These are phyloP conservation scores for Cladosporium sp. DNA, from an alignment of 2,329 filamentous ascomycete genomes.

Conservation along the genomic window DNA sequence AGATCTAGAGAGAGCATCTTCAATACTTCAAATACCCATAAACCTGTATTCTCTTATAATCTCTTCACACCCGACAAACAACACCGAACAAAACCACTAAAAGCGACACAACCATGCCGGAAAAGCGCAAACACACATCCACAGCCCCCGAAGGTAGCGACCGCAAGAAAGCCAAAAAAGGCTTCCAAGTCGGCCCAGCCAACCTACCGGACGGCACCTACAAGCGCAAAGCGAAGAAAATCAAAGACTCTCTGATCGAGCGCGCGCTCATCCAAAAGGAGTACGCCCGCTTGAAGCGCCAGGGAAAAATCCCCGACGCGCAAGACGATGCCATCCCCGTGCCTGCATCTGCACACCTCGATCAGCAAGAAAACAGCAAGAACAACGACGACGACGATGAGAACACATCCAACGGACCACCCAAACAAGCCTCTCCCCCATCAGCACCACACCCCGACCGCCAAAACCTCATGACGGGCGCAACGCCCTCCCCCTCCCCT, in stretches of 20 bases:
- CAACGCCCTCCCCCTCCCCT: slow-evolving; percentile 15
- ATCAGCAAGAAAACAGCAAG: slow-evolving; percentile 3
- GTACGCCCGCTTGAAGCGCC: slow-evolving; percentile 79
- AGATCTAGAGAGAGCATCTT: background rate
- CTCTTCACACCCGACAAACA: background rate
- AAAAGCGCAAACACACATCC: slow-evolving; percentile 12
- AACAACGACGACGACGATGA: background rate
- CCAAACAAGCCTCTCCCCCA: slow-evolving; percentile 17
- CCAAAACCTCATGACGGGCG: slow-evolving; percentile 23
- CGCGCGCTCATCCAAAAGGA: slow-evolving; percentile 91
- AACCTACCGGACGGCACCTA: slow-evolving; percentile 89
- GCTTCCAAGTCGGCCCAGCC: slow-evolving; percentile 80
- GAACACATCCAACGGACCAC: background rate
- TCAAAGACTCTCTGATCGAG: slow-evolving; percentile 82
- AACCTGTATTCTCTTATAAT: background rate
- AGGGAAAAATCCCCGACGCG: slow-evolving; percentile 29
- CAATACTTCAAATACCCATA: background rate
- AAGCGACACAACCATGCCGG: slow-evolving; percentile 5
- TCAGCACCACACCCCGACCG: slow-evolving; percentile 45
- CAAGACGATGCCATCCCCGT: slow-evolving; percentile 26
- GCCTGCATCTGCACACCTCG: slow-evolving; percentile 26
- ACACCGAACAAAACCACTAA: background rate
- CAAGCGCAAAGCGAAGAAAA: slow-evolving; percentile 85
- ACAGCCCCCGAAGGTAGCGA: background rate
- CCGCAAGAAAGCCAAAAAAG: slow-evolving; percentile 54